These are phyloP conservation scores for Periconia digitata DNA, from an alignment of 2,329 filamentous ascomycete species.

Conservation along the genomic window DNA sequence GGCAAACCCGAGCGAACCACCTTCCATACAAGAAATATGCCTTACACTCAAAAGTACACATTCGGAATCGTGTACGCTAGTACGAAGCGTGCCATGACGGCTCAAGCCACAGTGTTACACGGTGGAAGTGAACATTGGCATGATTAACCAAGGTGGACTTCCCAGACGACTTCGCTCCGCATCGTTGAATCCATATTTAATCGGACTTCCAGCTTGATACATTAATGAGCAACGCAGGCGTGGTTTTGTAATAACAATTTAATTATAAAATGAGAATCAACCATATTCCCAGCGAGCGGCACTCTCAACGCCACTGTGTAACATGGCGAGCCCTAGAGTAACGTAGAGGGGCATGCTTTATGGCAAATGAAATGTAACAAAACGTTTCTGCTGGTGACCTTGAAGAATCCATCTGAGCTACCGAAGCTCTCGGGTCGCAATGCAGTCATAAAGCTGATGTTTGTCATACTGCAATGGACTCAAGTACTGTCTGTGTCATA, in stretches of 20 bases:
- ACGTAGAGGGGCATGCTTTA: not conserved
- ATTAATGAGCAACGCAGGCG: too few relatives aligned
- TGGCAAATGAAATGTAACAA: not conserved
- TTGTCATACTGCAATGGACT: not conserved
- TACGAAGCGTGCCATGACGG: not conserved
- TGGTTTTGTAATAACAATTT: too few relatives aligned
- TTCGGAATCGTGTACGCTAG: not conserved
- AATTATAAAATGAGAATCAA: too few relatives aligned
- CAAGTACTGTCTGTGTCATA: not conserved
- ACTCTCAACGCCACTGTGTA: not conserved
- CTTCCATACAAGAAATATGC: not conserved
- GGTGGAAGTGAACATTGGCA: not conserved
- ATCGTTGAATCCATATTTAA: too few relatives aligned
- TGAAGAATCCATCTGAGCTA: too few relatives aligned
- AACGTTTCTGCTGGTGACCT: not conserved
- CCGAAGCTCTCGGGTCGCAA: too few relatives aligned
- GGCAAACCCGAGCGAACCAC: not conserved
- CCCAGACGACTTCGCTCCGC: too few relatives aligned
- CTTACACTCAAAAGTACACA: too few relatives aligned
- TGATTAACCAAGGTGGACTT: not conserved
- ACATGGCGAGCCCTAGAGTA: not conserved
- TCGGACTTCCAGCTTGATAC: too few relatives aligned
- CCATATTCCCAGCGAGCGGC: not conserved
- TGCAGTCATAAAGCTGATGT: not conserved
- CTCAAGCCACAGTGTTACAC: not conserved